Base-by-base conservation (phyloP, 306 rosid species). In the Trifolium repens region DNA sequence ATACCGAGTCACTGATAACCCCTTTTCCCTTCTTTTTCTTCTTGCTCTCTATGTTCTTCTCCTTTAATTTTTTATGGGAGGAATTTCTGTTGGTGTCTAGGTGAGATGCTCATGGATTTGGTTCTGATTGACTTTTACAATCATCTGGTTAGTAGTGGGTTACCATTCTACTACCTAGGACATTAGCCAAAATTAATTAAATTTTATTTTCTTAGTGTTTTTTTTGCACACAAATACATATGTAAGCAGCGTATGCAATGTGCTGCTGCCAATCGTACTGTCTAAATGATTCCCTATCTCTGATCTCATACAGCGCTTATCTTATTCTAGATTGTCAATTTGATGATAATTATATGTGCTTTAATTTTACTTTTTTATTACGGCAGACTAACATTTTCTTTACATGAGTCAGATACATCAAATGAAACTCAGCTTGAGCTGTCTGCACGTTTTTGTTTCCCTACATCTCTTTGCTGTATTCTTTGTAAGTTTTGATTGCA, bases 361-460 rank as follows among this genome's bases (percentile, higher is more conserved):
- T 27, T 83, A 71, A 54, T 67, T 81, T 87, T 60, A 8, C 76
- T 32, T 58, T 80, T 81, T 80, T 74, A 74, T 81, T 64, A 77
- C 85, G 78, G 74, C 82, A 80, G 75, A 87, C 96, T 90, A 86
- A 90, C 92, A 72, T 79, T 87, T 87, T 85, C 89, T 79, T 86
- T 86, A 83, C 84, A 83, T 78, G 87, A 85, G 88, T 87, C 94
- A 85, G 96, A 86, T 92, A 80, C 88, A 83, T 86, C 93, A 76
- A 92, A 88, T 88, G 94, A 90, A 84, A 87, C 87, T 84, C 88
- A 85, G 91, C 89, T 90, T 92, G 93, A 92, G 97, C 91, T 92
- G 87, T 88, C 90, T 90, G 90, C 93, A 80, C 89, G 90, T 85
- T 84, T 91, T 90, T 89, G 87, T 92, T 86, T 88, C 88, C 77